These are phyloP conservation scores for Podaxis rugospora DNA, from an alignment of 768 basidiomycete species.

Conservation along the genomic window DNA sequence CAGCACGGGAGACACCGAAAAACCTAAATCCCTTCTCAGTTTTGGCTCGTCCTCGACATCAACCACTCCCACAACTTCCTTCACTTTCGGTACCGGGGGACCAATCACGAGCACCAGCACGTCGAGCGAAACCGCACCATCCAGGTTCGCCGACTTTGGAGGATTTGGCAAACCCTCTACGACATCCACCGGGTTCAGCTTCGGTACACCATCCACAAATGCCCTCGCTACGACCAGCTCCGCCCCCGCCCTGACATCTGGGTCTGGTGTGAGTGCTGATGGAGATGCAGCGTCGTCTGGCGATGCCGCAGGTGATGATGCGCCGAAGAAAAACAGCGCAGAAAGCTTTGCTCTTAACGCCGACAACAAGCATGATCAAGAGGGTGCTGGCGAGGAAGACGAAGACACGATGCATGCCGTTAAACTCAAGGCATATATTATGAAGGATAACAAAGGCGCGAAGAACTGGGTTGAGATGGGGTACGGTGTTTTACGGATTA, in stretches of 20 bases:
- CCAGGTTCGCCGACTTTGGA: conserved; percentile 25
- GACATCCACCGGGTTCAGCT: background rate
- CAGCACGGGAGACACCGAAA: background rate
- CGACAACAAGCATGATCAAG: conserved; percentile 50
- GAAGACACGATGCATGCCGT: conserved; percentile 63
- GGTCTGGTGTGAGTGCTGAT: background rate
- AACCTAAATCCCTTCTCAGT: conserved; percentile 9
- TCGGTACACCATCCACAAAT: conserved; percentile 16
- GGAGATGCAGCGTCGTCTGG: conserved; percentile 6
- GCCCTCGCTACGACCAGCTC: conserved; percentile 25
- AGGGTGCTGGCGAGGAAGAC: conserved; percentile 79
- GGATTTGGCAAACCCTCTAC: conserved; percentile 25
- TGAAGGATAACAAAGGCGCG: conserved; percentile 39
- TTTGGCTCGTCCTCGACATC: conserved; percentile 5
- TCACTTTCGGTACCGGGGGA: conserved; percentile 11
- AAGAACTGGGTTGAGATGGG: conserved; percentile 65
- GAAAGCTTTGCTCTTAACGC: conserved; percentile 9
- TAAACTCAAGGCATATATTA: conserved; percentile 58
- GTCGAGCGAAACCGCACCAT: conserved; percentile 13
- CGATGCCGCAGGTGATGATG: conserved; percentile 12
- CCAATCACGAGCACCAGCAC: background rate
- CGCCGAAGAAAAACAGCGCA: background rate
- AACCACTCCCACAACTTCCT: background rate
- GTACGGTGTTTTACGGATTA: conserved; percentile 65
- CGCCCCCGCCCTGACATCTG: conserved; percentile 5